Base-by-base conservation (phyloP, 164 flowering plant species). In the Liquidambar formosana region DNA sequence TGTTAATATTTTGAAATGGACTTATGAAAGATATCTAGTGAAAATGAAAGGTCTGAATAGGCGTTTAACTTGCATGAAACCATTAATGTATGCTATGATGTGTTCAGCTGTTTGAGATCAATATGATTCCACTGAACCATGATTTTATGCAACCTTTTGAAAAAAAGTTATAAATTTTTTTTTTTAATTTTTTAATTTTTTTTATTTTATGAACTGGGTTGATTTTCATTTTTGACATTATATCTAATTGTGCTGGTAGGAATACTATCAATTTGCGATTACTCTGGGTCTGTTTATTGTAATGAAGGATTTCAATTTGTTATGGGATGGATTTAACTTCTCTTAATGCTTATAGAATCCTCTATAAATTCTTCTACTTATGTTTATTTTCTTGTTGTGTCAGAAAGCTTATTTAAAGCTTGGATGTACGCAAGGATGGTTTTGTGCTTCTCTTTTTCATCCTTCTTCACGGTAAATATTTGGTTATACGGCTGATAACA, bases 391-490 rank as follows among this genome's bases (percentile, higher is more conserved):
- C 10, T 63, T 47, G 69, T 70, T 73, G 51, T 54, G 60, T 65
- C 89, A 93, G 98, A 81, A 78, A 70, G 85, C 91, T 46, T 92
- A 92, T 71, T 79, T 83, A 51, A 89, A 81, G 86, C 86, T 90
- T 73, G 93, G 81, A 54, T 83, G 93, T 61, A 73, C 84, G 9
- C 96, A 93, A 79, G 96, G 97, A 75, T 93, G 93, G 96, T 90
- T 90, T 79, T 74, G 52, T 51, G 84, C 96, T 70, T 78, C 93
- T 66, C 83, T 89, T 6, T 44, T 75, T 69, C 92, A 91, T 71
- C 94, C 96, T 65, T 70, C 92, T 71, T 84, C 92, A 61, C 63
- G 83, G 95, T 92, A 51, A 77, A 75, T 78, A 46, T 74, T 68
- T 51, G 14, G n/a, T 8, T 45, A 33, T 43, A 27, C 44, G 23